Evolutionary conservation across 257 asterid species (phyloP), one percentile per base, ranked within the genome.

Genomic region (Lavandula angustifolia): DNA sequence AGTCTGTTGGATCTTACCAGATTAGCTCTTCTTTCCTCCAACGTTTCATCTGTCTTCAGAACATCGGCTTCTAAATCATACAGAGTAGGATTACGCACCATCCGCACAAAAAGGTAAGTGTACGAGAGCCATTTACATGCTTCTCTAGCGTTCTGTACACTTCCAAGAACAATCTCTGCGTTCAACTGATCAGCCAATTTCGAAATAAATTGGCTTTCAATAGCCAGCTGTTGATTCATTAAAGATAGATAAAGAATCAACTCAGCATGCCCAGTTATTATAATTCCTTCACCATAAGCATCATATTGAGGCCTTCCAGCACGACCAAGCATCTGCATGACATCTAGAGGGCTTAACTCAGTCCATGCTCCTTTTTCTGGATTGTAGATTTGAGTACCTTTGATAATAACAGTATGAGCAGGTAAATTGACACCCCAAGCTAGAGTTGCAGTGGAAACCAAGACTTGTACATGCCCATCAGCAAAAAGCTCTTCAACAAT

Each of bases 301-400:
- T 82, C 88, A 54, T 74, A 82, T 53, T 82, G 88, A 55, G 88
- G 88, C 78, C 88, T 80, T 67, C 88, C 88, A 75, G 88, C 88
- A 62, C 88, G 88, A 65, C 88, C 88, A 79, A 82, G 88, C 88
- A 82, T 82, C 75, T 82, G 88, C 88, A 82, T 82, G 64, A 82
- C 88, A 73, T 82, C 88, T 60, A 82, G 77, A 61, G 88, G 88
- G 56, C 88, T 82, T 18, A 82, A 72, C 73, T 82, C 88, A 29
- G 88, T 82, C 88, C 88, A 82, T 35, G 81, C 85, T 66, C 88
- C 88, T 72, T 82, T 82, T 64, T 82, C 88, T 56, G 88, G 88
- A 77, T 77, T 82, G 70, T 82, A 82, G 48, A 82, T 82, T 56
- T 82, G 88, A 43, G 88, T 82, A 54, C 88, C 88, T 69, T 82